A percentile compares a stretch with the other conserved stretches of the same genome.
Conservation (phyloP, 2,329 filamentous ascomycete genomes). For the Calycina marina region DNA sequence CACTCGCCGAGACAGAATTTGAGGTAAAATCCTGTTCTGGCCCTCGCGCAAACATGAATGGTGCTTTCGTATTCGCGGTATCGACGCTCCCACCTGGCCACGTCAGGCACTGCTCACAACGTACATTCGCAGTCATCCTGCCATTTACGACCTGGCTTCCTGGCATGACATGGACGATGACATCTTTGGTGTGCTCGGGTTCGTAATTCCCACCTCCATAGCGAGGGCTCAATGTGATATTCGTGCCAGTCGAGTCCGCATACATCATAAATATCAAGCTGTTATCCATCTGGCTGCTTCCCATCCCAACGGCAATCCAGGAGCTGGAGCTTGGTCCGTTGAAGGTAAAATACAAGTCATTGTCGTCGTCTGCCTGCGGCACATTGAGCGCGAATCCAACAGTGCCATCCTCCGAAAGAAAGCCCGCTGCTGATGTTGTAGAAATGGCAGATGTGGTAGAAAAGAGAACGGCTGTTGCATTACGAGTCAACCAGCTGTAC, state of each 20-base stretch:
- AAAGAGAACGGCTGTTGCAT: too few species aligned
- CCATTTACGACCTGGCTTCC: slow-evolving; percentile 32
- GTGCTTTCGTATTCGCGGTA: slow-evolving; percentile 30
- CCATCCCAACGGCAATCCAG: slow-evolving; percentile 41
- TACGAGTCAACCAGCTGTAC: too few species aligned
- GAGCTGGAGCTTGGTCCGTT: slow-evolving; percentile 30
- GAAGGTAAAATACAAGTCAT: slow-evolving; percentile 39
- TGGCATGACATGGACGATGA: slow-evolving; percentile 30
- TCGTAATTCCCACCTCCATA: slow-evolving; percentile 35
- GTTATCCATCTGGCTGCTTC: slow-evolving; percentile 34
- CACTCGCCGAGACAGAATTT: slow-evolving; percentile 28
- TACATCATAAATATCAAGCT: slow-evolving; percentile 42
- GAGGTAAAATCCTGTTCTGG: slow-evolving; percentile 29
- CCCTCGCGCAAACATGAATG: slow-evolving; percentile 42
- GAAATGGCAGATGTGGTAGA: slow-evolving; percentile 7
- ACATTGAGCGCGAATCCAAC: slow-evolving; percentile 37
- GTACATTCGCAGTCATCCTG: slow-evolving; percentile 32
- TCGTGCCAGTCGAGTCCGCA: slow-evolving; percentile 29
- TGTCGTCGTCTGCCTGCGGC: slow-evolving; percentile 28
- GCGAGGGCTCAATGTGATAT: slow-evolving; percentile 42
- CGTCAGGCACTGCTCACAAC: slow-evolving; percentile 36
- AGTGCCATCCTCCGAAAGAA: slow-evolving; percentile 29
- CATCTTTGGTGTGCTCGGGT: slow-evolving; percentile 29
- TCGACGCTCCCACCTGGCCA: slow-evolving; percentile 37
- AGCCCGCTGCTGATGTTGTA: slow-evolving; percentile 29